Evolutionary conservation across 2,329 filamentous ascomycete species (phyloP).

Genomic region (Neofusicoccum sp.): DNA sequence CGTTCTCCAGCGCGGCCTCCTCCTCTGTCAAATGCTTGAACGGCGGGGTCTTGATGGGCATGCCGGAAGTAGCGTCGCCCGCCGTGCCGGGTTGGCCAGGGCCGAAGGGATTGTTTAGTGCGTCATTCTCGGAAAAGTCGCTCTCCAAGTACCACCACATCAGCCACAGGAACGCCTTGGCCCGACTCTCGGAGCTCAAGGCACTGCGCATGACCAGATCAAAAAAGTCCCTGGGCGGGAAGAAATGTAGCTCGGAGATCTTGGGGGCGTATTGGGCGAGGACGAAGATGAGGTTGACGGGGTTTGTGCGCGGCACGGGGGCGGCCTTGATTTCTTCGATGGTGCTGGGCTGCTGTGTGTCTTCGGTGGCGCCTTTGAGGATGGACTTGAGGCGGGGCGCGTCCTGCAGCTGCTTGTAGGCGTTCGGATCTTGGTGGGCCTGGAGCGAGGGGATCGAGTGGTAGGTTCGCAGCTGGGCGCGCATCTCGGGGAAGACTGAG

Average conservation of each 20-base stretch:
- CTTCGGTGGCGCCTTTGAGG: slow-evolving; percentile 92
- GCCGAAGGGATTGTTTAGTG: slow-evolving; percentile 88
- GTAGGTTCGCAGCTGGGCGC: slow-evolving; percentile 93
- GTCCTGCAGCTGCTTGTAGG: slow-evolving; percentile 97
- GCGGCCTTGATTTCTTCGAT: slow-evolving; percentile 75
- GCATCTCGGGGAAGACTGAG: slow-evolving; percentile 97
- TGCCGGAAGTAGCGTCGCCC: slow-evolving; percentile 40
- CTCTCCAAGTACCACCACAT: slow-evolving; percentile 99
- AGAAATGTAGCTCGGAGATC: slow-evolving; percentile 90
- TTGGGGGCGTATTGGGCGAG: slow-evolving; percentile 87
- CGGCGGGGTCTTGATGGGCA: slow-evolving; percentile 60
- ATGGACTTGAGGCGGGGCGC: slow-evolving; percentile 95
- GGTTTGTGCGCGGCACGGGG: slow-evolving; percentile 79
- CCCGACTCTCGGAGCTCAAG: slow-evolving; percentile 76
- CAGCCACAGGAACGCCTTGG: slow-evolving; percentile 88
- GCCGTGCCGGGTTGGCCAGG: slow-evolving; percentile 40
- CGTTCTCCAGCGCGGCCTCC: slow-evolving; percentile 67
- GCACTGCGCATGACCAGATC: slow-evolving; percentile 92
- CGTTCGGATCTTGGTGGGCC: slow-evolving; percentile 88
- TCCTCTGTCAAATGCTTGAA: slow-evolving; percentile 65
- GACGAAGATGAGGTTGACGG: slow-evolving; percentile 95
- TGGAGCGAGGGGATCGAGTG: slow-evolving; percentile 96
- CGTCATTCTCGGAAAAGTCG: slow-evolving; percentile 85
- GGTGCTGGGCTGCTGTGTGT: slow-evolving; percentile 78
- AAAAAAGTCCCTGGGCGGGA: slow-evolving; percentile 82